Conservation (phyloP, 2,329 filamentous ascomycete genomes). For the Botrytis aclada region DNA sequence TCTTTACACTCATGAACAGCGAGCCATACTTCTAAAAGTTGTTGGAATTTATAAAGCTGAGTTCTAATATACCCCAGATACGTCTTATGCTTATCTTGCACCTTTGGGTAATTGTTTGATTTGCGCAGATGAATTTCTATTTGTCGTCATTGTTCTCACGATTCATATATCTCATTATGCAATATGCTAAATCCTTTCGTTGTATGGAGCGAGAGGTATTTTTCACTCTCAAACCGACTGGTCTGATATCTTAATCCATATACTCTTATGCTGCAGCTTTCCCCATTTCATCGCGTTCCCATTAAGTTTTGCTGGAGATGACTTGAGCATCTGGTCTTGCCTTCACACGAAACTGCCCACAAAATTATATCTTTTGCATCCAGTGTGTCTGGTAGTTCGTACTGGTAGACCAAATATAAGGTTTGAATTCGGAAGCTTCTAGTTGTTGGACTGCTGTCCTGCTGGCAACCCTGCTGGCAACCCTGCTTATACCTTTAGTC, state of each 20-base stretch:
- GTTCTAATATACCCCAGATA: constrained; percentile 7
- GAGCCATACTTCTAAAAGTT: neutral
- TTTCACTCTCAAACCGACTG: neutral
- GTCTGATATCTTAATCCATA: neutral
- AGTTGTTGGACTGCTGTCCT: neutral
- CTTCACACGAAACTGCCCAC: neutral
- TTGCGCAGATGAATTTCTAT: neutral
- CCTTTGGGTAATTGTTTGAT: constrained; percentile 1
- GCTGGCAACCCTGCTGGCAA: neutral
- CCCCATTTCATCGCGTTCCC: neutral
- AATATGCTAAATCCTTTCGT: neutral
- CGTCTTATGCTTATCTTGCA: neutral
- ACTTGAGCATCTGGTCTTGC: neutral
- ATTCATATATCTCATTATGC: neutral
- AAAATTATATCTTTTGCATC: neutral
- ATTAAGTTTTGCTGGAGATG: neutral
- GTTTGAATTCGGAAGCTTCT: neutral
- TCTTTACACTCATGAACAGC: constrained; percentile 5
- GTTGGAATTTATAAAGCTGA: constrained; percentile 1
- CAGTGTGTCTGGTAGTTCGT: neutral
- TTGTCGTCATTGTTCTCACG: neutral
- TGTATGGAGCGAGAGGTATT: neutral
- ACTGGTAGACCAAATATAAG: neutral
- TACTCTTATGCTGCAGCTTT: neutral
- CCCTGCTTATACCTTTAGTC: neutral